phyloP scores from a whole-genome alignment of 2,329 filamentous ascomycete species.

The Pseudogymnoascus sp. region DNA sequence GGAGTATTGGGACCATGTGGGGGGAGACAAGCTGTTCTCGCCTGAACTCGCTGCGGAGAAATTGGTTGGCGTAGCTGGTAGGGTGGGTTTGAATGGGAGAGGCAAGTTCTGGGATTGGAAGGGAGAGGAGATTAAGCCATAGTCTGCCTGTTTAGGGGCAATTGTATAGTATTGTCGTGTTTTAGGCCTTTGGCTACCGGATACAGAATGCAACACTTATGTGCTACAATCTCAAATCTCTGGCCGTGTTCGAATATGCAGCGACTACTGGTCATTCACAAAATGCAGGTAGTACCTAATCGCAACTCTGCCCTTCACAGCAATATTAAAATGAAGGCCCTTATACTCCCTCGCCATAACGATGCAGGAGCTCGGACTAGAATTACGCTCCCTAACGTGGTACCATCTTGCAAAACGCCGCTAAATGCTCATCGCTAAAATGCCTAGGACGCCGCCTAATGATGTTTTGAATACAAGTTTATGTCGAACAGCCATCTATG shows the following conservation, averaged over 20 bases:
- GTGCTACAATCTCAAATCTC: neutral
- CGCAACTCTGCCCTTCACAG: neutral
- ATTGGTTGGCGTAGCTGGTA: constrained; percentile 50
- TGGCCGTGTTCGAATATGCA: neutral
- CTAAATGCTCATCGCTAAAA: neutral
- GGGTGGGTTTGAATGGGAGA: constrained; percentile 41
- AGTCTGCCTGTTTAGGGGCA: neutral
- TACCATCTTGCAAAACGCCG: neutral
- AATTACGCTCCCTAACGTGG: neutral
- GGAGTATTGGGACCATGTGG: constrained; percentile 62
- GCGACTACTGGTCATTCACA: neutral
- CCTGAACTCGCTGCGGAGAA: constrained; percentile 57
- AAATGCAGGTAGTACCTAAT: neutral
- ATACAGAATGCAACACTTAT: neutral
- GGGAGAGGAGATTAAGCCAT: constrained; percentile 45
- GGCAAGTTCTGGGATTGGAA: constrained; percentile 65
- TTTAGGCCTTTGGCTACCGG: neutral
- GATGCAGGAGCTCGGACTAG: neutral
- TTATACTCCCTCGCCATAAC: neutral
- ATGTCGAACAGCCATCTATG: neutral
- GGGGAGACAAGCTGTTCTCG: constrained; percentile 54
- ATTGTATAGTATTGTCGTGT: neutral
- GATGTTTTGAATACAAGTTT: neutral
- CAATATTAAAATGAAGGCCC: neutral
- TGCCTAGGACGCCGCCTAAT: constrained; percentile 2